Conservation (phyloP, 2,329 filamentous ascomycete genomes). For the Neophaeococcomyces mojaviensis region DNA sequence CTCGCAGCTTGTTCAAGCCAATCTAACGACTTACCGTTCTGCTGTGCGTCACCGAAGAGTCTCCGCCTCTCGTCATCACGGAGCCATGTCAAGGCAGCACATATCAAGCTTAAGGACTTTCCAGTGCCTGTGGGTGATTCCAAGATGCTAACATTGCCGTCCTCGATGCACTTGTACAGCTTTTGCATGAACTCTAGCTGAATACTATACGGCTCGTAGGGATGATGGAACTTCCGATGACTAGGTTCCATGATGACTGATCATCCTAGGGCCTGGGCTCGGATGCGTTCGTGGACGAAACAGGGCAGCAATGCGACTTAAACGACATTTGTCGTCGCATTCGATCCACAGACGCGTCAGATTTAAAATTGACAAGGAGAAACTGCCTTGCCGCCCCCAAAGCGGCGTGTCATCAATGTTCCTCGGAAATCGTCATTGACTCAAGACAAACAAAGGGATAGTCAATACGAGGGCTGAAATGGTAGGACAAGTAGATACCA, state of each 20-base stretch:
- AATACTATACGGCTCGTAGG: conserved; percentile 79
- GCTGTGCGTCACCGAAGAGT: conserved; percentile 15
- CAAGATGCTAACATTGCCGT: conserved; percentile 76
- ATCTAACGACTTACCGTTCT: conserved; percentile 57
- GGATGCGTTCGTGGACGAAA: too few species aligned
- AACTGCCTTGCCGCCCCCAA: too few species aligned
- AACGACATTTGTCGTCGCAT: too few species aligned
- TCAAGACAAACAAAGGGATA: too few species aligned
- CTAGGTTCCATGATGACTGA: conserved; percentile 27
- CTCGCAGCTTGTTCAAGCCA: conserved; percentile 79
- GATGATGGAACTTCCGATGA: conserved; percentile 67
- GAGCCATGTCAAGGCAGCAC: conserved; percentile 84
- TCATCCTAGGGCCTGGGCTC: too few species aligned
- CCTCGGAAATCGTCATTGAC: too few species aligned
- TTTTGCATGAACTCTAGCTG: conserved; percentile 82
- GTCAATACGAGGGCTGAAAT: too few species aligned
- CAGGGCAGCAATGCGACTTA: too few species aligned
- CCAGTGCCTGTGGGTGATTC: conserved; percentile 92
- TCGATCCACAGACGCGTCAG: too few species aligned
- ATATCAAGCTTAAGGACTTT: conserved; percentile 88
- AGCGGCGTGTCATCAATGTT: too few species aligned
- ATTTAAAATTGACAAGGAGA: too few species aligned
- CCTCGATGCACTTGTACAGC: conserved; percentile 69
- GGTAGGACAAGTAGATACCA: too few species aligned
- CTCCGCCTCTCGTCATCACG: conserved; percentile 61